Conservation (phyloP, 2,329 filamentous ascomycete species). For the Berkeleyomyces rouxiae region DNA sequence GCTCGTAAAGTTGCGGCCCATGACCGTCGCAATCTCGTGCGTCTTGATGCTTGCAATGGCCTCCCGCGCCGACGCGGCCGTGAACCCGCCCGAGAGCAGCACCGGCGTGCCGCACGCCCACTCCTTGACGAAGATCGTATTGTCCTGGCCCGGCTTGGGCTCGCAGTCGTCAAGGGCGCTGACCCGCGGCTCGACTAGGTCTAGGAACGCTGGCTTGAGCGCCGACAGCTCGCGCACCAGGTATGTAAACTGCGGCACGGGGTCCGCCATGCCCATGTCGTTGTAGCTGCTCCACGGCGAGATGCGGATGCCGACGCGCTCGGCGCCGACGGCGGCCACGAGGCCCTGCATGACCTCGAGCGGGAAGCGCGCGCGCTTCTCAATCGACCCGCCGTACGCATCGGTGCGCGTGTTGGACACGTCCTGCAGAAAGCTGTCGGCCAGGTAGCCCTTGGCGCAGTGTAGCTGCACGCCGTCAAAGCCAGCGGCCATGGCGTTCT, state of each 20-base stretch:
- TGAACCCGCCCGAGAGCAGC: conserved; percentile 21
- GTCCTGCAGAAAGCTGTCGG: conserved; percentile 45
- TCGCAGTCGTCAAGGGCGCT: conserved; percentile 24
- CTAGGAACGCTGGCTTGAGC: conserved; percentile 38
- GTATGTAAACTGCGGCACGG: conserved; percentile 40
- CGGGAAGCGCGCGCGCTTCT: conserved; percentile 35
- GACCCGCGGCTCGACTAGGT: conserved; percentile 40
- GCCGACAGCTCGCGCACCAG: conserved; percentile 33
- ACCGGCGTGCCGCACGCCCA: conserved; percentile 17
- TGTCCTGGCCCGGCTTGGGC: conserved; percentile 18
- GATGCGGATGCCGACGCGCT: conserved; percentile 36
- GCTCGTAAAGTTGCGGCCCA: conserved; percentile 22
- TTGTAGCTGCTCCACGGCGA: conserved; percentile 42
- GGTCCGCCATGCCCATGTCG: conserved; percentile 37
- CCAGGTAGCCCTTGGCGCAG: conserved; percentile 40
- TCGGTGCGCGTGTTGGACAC: conserved; percentile 36
- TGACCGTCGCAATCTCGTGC: conserved; percentile 19
- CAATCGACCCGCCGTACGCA: conserved; percentile 35
- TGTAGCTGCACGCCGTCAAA: conserved; percentile 53
- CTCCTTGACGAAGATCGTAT: conserved; percentile 6
- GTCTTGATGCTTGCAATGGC: conserved; percentile 17
- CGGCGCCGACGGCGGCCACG: conserved; percentile 28
- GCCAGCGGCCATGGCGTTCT: conserved; percentile 42
- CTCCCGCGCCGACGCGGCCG: conserved; percentile 16
- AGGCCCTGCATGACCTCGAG: conserved; percentile 31